Base-by-base conservation (phyloP, 371 early-diverging fungal genomes). In the Lichtheimia corymbifera region DNA sequence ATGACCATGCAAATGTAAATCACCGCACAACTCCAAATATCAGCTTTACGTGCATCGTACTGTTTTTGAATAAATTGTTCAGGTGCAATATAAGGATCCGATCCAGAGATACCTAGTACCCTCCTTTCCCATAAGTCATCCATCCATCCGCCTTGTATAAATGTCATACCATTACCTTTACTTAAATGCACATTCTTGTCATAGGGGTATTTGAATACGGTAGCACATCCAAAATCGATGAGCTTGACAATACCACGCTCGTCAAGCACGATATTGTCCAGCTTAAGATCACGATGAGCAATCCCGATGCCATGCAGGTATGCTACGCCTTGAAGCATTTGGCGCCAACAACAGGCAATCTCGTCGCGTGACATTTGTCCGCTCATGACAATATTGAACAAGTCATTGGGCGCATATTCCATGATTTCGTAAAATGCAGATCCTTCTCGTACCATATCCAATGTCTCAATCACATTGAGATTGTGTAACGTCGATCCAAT, bases 141-240 rank as follows among this genome's bases (percentile, higher is more conserved):
- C 12, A 35, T n/a, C 12, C 53, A 24, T 11, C 12, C 35, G 11
- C 2, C 28, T 54, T 47, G 4, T 35, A 30, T 54, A 13, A 6
- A 28, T 15, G n/a, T 42, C 1, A 17, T 50, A 30, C 1, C 4
- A 13, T 55, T 61, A 68, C 71, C 75, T 66, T 62, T 64, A 45
- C 69, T 68, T 24, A 54, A 15, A 20, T 67, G 69, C 4, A 55
- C 50, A 13, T 65, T 54, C 7, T 67, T 68, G 58, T 85, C 83
- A 67, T 86, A 90, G 1, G 89, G 88, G 47, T 84, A 80, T 56
- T 85, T 80, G 66, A 83, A 87, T 14, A 93, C 90, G 9, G 84
- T 83, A 17, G 95, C 89, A 43, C 88, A 90, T n/a, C 97, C 96
- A 83, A 96, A 96, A 71, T 97, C 97, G 24, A 92, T 91, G 51